Evolutionary conservation across 2,329 filamentous ascomycete genomes (phyloP), one percentile per base, ranked within the genome.

Genomic region (Curvularia eragrostidis): DNA sequence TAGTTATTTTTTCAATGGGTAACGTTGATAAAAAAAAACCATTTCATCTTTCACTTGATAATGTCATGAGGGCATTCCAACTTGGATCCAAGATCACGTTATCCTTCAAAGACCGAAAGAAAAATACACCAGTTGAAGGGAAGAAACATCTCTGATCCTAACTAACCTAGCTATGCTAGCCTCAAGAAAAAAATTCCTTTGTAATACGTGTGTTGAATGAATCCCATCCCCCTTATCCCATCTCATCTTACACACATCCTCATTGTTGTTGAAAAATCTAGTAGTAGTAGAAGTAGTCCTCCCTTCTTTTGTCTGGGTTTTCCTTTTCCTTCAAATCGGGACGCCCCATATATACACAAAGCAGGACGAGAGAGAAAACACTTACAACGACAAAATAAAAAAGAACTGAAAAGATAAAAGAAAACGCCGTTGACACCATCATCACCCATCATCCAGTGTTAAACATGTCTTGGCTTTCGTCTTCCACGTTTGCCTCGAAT

Each of bases 151-250:
- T n/a, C n/a, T n/a, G n/a, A n/a, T 34, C 32, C 5, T 34, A 34
- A 15, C 8, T 28, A 4, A 28, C 32, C 13, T 13, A 34, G n/a
- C 32, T 34, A 34, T 34, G 32, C 41, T 43, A 43, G 3, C 23
- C 23, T 23, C 21, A 26, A n/a, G n/a, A n/a, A n/a, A n/a, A n/a
- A n/a, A 42, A 26, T 3, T 26, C 41, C 23, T 13, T n/a, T 43
- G 24, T 26, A n/a, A n/a, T 43, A 12, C 26, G 21, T n/a, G 41
- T 43, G 41, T 43, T 43, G 41, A 43, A 43, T 43, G 41, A 43
- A 43, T 15, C 23, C 18, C 8, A 26, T 8, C 41, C 21, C 39
- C n/a, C n/a, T n/a, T n/a, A n/a, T 24, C 3, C 15, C 15, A 8
- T 36, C 15, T 18, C 34, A 36, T 36, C 15, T 36, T 36, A 18